These are phyloP conservation scores for Apostasia ramifera DNA, from an alignment of 106 monocot genomes.

Conservation along the genomic window DNA sequence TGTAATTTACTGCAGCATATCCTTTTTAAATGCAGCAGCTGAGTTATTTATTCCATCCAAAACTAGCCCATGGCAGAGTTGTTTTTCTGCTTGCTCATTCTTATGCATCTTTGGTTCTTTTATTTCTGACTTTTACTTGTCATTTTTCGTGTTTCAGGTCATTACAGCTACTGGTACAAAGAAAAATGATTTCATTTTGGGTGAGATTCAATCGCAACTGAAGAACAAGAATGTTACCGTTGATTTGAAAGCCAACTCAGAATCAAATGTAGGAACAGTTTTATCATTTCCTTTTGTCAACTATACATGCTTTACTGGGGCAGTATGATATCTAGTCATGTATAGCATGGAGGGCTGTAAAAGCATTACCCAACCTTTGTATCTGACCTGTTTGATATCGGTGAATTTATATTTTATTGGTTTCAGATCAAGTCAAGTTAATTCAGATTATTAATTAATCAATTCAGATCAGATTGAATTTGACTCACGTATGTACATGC, in stretches of 20 bases:
- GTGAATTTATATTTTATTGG: no score
- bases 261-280: slow-evolving; percentile 43
- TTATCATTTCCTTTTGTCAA: not conserved
- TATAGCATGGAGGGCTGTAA: no score
- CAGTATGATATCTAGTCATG: not conserved
- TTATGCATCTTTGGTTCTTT: not conserved
- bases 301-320: not conserved
- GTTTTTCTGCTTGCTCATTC: not conserved
- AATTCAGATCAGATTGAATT: no score
- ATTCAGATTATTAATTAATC: no score
- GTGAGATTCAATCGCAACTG: slow-evolving; percentile 59
- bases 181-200: slow-evolving; percentile 57
- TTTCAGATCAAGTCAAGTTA: no score
- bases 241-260: slow-evolving; percentile 65
- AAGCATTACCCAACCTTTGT: no score
- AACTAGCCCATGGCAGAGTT: no score
- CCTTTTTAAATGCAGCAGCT: no score
- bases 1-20: no score
- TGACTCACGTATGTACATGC: no score
- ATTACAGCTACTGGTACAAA: slow-evolving; percentile 56
- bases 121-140: not conserved
- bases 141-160: slow-evolving; percentile 32
- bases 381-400: no score
- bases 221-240: slow-evolving; percentile 60
- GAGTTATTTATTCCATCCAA: no score